Base-by-base conservation (phyloP, 1,284 basidiomycete genomes). In the Tylopilus sp. region DNA sequence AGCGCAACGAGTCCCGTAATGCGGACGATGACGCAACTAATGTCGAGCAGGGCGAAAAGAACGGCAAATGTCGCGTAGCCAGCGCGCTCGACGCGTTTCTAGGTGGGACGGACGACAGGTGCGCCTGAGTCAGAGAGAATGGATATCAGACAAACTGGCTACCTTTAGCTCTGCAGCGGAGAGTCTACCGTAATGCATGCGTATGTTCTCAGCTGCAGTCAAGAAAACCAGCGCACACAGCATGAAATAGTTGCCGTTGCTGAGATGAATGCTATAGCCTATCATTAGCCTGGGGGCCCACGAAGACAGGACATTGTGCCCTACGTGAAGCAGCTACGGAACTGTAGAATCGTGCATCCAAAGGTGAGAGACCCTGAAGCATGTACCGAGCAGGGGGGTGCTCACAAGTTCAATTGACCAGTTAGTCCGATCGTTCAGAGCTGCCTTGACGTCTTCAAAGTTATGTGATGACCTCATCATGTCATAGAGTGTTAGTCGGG, bases 401-500 rank as follows among this genome's bases (percentile, higher is more conserved):
- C 61, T 53, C 9, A 61, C 63, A 0, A 59, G 35, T 5, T 63
- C 63, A 4, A 65, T 61, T 1, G 63, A 59, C 60, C 60, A 57
- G n/a, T 48, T 34, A 4, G 28, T 60, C 1, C 52, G 44, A 7
- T 59, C 42, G 9, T 59, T 52, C 38, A 61, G 40, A 31, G 41
- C 44, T 7, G n/a, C n/a, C 25, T 38, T 63, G 49, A 61, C 51
- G 12, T 65, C 60, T 31, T 54, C 45, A 35, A 61, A 61, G 48
- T 57, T 52, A 2, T 4, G 15, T 2, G 59, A 61, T 5, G 52
- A 46, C 5, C 1, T 36, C 33, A 61, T 51, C 46, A 51, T 55
- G 6, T 64, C 31, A 3, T 62, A 58, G 0, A 55, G 21, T 1
- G 59, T 59, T 6, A 51, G 23, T 29, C 8, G 35, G 12, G 40